Percentiles rank a stretch among this genome's conserved stretches.
Conservation (phyloP, 345 rosid genomes). For the Citrus unshiu region DNA sequence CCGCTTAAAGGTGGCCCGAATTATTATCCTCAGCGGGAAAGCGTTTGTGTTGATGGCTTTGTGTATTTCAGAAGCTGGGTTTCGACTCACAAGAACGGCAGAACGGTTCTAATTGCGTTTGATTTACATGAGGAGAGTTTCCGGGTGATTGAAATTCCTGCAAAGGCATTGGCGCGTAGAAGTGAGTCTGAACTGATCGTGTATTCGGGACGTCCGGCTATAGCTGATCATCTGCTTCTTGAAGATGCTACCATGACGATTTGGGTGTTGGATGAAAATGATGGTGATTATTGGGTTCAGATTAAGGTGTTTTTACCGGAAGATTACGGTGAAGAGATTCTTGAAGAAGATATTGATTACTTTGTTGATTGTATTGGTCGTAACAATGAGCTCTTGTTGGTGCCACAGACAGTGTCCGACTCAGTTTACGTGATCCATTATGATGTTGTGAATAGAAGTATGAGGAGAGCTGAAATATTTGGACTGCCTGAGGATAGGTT, state of each 20-base stretch:
- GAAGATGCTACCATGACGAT: neutral
- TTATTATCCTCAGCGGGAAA: constrained; percentile 6
- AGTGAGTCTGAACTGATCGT: neutral
- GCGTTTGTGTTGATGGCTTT: constrained; percentile 17
- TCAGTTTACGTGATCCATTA: neutral
- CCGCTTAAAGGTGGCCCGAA: constrained; percentile 4
- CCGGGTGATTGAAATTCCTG: neutral
- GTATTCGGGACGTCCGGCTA: constrained; percentile 1
- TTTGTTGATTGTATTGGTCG: constrained; percentile 8
- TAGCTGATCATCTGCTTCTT: neutral
- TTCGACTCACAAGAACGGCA: too few relatives aligned
- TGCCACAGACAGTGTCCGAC: constrained; percentile 3
- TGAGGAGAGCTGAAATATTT: constrained; percentile 9
- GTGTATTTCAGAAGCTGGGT: constrained; percentile 14
- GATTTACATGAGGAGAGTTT: constrained; percentile 6
- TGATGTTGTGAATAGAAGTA: neutral
- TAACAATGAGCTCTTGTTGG: constrained; percentile 15
- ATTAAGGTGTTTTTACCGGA: neutral
- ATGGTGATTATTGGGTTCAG: neutral
- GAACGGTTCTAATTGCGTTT: constrained; percentile 10
- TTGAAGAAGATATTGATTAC: neutral
- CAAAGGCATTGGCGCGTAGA: neutral
- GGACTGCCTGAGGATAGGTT: constrained; percentile 10
- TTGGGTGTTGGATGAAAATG: constrained; percentile 1
- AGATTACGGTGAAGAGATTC: neutral